These are phyloP conservation scores for Microthyrium microscopicum DNA, from an alignment of 2,329 filamentous ascomycete species.

Conservation along the genomic window DNA sequence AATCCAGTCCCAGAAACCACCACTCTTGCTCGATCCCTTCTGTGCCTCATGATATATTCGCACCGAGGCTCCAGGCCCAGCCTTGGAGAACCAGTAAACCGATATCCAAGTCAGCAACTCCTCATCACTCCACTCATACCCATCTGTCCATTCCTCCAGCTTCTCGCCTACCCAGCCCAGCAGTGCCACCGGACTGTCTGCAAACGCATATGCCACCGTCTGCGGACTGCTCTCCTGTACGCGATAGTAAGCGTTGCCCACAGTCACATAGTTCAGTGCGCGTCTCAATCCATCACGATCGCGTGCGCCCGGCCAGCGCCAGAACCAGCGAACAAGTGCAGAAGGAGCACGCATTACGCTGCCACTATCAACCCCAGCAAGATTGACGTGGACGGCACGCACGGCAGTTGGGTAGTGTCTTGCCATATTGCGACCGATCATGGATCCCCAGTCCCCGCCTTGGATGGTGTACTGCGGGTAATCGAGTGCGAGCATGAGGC, in stretches of 20 bases:
- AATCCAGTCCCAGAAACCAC: constrained; percentile 1
- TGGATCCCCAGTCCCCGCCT: constrained; percentile 56
- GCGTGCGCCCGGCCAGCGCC: constrained; percentile 27
- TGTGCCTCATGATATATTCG: constrained; percentile 56
- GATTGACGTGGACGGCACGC: constrained; percentile 46
- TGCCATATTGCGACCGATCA: constrained; percentile 46
- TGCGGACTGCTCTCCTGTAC: constrained; percentile 53
- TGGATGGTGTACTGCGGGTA: constrained; percentile 43
- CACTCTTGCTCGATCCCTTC: constrained; percentile 21
- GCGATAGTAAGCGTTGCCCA: constrained; percentile 42
- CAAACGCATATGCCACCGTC: constrained; percentile 52
- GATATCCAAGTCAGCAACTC: constrained; percentile 61
- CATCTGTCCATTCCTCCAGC: constrained; percentile 58
- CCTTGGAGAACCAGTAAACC: constrained; percentile 54
- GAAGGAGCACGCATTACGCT: constrained; percentile 39
- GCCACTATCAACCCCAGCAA: constrained; percentile 28
- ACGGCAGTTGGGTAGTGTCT: constrained; percentile 39
- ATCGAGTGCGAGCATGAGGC: constrained; percentile 51
- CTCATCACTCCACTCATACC: constrained; percentile 57
- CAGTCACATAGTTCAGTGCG: constrained; percentile 36
- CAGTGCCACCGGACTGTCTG: constrained; percentile 52
- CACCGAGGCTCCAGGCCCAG: constrained; percentile 49
- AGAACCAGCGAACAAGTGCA: constrained; percentile 1
- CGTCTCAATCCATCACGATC: constrained; percentile 38
- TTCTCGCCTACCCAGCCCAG: constrained; percentile 57